A percentile compares a stretch with the other conserved stretches of the same genome.
Conservation (phyloP, 768 basidiomycete genomes). For the Mycena latifolia region DNA sequence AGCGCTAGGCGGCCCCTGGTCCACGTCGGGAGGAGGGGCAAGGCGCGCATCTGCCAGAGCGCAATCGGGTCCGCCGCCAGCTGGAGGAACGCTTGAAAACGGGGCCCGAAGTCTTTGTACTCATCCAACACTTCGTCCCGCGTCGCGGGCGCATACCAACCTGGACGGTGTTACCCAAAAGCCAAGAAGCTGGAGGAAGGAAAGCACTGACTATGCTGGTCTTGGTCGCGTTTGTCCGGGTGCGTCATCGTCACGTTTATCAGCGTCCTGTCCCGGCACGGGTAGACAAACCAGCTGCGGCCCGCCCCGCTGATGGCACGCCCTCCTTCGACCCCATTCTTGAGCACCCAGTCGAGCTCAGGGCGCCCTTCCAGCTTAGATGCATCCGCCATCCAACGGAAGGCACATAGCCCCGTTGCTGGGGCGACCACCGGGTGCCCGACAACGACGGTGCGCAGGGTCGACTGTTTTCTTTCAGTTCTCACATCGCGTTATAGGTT, state of each 20-base stretch:
- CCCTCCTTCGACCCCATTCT: constrained; percentile 10
- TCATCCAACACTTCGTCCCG: constrained; percentile 14
- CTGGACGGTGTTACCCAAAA: neutral
- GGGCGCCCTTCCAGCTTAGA: constrained; percentile 13
- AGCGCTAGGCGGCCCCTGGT: constrained; percentile 1
- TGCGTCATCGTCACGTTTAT: constrained; percentile 25
- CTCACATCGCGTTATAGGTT: neutral
- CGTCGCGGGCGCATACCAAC: constrained; percentile 10
- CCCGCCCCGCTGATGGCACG: neutral
- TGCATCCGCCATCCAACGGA: constrained; percentile 21
- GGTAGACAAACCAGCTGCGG: constrained; percentile 1
- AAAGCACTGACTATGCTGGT: neutral
- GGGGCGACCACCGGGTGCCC: constrained; percentile 12
- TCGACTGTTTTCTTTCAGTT: neutral
- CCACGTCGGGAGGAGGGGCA: constrained; percentile 22
- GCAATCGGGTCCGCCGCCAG: constrained; percentile 11
- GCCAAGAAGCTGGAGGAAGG: no score
- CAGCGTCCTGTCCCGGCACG: neutral
- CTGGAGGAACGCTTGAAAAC: constrained; percentile 15
- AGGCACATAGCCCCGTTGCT: constrained; percentile 2
- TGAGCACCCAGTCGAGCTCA: constrained; percentile 16
- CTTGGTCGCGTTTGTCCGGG: constrained; percentile 19
- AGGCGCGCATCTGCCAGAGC: constrained; percentile 18
- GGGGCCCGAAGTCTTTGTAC: constrained; percentile 7
- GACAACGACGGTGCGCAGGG: constrained; percentile 17